A percentile compares a stretch with the other conserved stretches of the same genome.
phyloP scores from a whole-genome alignment of 805 yeast species.

The Monosporozyma solicola region DNA sequence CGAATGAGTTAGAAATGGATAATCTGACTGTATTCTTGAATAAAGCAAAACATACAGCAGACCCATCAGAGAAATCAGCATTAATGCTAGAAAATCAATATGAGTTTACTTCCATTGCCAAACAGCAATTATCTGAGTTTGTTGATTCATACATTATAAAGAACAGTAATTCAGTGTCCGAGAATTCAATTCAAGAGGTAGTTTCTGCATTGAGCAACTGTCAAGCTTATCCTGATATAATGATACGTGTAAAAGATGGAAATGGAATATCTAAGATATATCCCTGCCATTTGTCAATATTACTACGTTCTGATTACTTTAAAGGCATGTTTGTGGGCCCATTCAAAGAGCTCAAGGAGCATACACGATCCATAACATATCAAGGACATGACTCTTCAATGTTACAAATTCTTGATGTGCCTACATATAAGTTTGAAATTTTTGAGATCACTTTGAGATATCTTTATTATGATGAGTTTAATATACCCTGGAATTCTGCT shows the following conservation, averaged over 20 bases:
- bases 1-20: constrained; percentile 29
- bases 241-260: constrained; percentile 31
- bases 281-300: constrained; percentile 56
- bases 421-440: constrained; percentile 25
- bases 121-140: constrained; percentile 18
- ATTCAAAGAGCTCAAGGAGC: constrained; percentile 29
- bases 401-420: constrained; percentile 12
- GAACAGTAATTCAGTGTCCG: constrained; percentile 1
- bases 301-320: constrained; percentile 55
- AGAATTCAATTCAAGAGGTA: background rate
- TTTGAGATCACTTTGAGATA: constrained; percentile 46
- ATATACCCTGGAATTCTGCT: constrained; percentile 41
- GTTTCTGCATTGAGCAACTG: background rate
- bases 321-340: constrained; percentile 51
- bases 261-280: constrained; percentile 32
- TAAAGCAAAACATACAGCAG: constrained; percentile 20
- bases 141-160: constrained; percentile 18
- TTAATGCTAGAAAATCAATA: constrained; percentile 28
- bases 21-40: constrained; percentile 33
- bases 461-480: constrained; percentile 52
- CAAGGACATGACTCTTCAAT: constrained; percentile 15
- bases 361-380: background rate
- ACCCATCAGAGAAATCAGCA: constrained; percentile 27
- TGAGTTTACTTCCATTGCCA: constrained; percentile 25
- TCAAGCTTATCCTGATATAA: constrained; percentile 38